Evolutionary conservation across 2,329 filamentous ascomycete genomes (phyloP).

Genomic region (Ceratocystis lukuohia): DNA sequence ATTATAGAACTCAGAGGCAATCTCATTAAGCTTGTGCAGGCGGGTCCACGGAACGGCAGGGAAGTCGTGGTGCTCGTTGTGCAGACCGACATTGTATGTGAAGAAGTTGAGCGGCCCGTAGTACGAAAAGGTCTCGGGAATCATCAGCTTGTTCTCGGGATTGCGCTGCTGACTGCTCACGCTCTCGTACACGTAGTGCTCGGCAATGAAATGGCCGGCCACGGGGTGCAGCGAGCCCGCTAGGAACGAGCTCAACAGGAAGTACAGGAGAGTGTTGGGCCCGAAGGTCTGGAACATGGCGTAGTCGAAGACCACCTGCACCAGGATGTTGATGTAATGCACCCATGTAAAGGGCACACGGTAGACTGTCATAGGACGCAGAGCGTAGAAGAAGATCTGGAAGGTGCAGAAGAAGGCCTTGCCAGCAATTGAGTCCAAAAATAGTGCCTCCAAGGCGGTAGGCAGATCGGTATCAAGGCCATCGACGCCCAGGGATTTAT

Average conservation of each 20-base stretch:
- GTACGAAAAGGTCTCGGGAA: conserved; percentile 94
- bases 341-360: conserved; percentile 73
- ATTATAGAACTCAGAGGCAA: conserved; percentile 84
- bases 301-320: conserved; percentile 68
- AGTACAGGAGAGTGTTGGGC: conserved; percentile 58
- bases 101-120: conserved; percentile 85
- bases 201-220: conserved; percentile 95
- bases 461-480: conserved; percentile 93
- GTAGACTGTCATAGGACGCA: conserved; percentile 92
- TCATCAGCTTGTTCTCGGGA: conserved; percentile 46
- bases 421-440: conserved; percentile 87
- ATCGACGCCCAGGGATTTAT: conserved; percentile 95
- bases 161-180: conserved; percentile 41
- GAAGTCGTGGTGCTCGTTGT: conserved; percentile 99
- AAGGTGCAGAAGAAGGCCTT: conserved; percentile 99
- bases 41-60: conserved; percentile 91
- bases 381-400: conserved; percentile 96
- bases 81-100: conserved; percentile 93
- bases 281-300: conserved; percentile 49
- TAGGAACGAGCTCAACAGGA: conserved; percentile 81
- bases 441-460: conserved; percentile 76
- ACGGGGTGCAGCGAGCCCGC: conserved; percentile 88
- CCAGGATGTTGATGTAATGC: conserved; percentile 66
- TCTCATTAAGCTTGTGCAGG: conserved; percentile 59
- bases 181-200: conserved; percentile 77